Evolutionary conservation across 192 early-diverging fungal species (phyloP).

Genomic region (Podochytrium sp.): DNA sequence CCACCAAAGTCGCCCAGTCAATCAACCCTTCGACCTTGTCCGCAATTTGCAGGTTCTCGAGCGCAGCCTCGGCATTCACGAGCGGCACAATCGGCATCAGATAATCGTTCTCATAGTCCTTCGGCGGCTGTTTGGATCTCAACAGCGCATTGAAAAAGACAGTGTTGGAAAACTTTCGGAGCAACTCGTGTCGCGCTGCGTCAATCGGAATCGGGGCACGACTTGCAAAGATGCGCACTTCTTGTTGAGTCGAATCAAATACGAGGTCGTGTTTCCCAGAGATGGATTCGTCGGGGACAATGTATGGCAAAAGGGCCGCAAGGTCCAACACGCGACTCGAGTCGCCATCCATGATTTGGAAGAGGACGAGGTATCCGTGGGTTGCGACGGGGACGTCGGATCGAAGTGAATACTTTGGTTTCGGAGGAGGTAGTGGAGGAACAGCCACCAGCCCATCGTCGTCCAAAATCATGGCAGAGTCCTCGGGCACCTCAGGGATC

Average conservation of each 20-base stretch:
- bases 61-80: background rate
- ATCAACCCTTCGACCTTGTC: background rate
- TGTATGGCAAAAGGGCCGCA: conserved; percentile 3
- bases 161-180: conserved; percentile 11
- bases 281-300: background rate
- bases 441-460: background rate
- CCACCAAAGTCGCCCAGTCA: background rate
- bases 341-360: conserved; percentile 7
- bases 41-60: background rate
- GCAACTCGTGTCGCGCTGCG: background rate
- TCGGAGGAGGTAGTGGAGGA: too few species aligned
- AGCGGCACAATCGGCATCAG: conserved; percentile 8
- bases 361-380: conserved; percentile 7
- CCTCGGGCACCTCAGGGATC: background rate
- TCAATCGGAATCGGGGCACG: background rate
- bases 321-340: conserved; percentile 11
- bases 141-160: conserved; percentile 8
- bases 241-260: background rate
- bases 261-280: background rate
- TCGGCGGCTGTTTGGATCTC: background rate
- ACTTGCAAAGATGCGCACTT: background rate
- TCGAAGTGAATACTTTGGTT: background rate
- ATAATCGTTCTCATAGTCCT: conserved; percentile 8
- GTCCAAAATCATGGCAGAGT: background rate
- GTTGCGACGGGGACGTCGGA: background rate